Evolutionary conservation across 306 rosid genomes (phyloP).

Genomic region (Casuarina cunninghamiana): DNA sequence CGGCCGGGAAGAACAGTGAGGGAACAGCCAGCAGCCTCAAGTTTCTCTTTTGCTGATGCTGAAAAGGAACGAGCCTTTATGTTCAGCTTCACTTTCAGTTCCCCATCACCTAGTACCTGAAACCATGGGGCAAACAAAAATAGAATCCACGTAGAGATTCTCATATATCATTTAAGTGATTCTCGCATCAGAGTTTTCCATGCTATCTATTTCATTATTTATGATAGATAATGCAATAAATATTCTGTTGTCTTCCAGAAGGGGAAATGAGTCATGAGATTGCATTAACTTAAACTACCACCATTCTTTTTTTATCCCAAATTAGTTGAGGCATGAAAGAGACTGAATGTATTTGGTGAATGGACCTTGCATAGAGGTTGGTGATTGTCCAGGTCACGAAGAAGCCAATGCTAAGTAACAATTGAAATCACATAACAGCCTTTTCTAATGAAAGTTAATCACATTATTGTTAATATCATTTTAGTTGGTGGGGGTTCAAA

Average conservation of each 20-base stretch:
- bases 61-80: conserved; percentile 89
- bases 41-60: conserved; percentile 83
- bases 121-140: conserved; percentile 19
- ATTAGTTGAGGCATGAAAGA: not conserved
- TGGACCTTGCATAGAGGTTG: not conserved
- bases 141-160: not conserved
- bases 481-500: not conserved
- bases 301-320: no score
- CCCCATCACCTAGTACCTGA: conserved; percentile 87
- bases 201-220: not conserved
- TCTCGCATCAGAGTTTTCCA: not conserved
- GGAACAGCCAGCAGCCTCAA: conserved; percentile 78
- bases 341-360: not conserved
- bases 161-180: not conserved
- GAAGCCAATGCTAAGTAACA: no score
- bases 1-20: conserved; percentile 84
- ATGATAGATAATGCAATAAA: not conserved
- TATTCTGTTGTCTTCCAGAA: not conserved
- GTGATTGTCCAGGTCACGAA: not conserved
- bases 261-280: not conserved
- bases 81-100: conserved; percentile 69
- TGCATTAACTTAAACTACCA: not conserved
- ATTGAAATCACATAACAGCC: no score
- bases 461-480: no score
- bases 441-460: no score